Base-by-base conservation (phyloP, 768 basidiomycete species). In the Russula vinacea region DNA sequence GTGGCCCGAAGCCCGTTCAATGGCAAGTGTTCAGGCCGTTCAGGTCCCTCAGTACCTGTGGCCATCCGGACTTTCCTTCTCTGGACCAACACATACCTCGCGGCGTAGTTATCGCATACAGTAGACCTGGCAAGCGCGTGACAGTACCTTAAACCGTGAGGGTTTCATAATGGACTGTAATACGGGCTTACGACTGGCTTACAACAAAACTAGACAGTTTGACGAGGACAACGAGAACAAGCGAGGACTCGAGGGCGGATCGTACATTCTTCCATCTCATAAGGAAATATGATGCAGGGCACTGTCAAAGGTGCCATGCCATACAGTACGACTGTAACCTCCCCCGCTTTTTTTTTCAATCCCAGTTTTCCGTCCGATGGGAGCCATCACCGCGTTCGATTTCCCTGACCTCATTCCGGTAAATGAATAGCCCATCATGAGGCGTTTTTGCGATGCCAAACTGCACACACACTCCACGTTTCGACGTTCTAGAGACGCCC, bases 301-400 rank as follows among this genome's bases (percentile, higher is more conserved):
- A 29, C 22, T 5, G 6, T 17, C 40, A 16, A 16, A 39, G 39
- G 40, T 42, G 40, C 39, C 39, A 2, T 29, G 29, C 29, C 29
- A 29, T 29, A 29, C 29, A 35, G 35, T 35, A 35, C 35, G 2
- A 29, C 29, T 14, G 7, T 44, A 44, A 19, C 19, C 42, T 42
- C 44, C 9, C 44, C 44, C n/a, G 9, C 9, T 5, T 16, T 37
- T 54, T 55, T 55, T 55, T 56, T 55, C 53, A 42, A 50, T n/a
- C 47, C 47, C 58, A 59, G 58, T 59, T 52, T 32, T 33, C 39
- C 26, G 8, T 42, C 58, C 26, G 37, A 52, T 29, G 24, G 24
- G 33, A 24, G 44, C 6, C 52, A 24, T 22, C 53, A n/a, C 35
- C 24, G 33, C 4, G n/a, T 37, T 22, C 52, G 49, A 14, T 22